Percentiles rank a stretch among this genome's conserved stretches.
Conservation (phyloP, 2,329 filamentous ascomycete genomes). For the Neodidymelliopsis sp. region DNA sequence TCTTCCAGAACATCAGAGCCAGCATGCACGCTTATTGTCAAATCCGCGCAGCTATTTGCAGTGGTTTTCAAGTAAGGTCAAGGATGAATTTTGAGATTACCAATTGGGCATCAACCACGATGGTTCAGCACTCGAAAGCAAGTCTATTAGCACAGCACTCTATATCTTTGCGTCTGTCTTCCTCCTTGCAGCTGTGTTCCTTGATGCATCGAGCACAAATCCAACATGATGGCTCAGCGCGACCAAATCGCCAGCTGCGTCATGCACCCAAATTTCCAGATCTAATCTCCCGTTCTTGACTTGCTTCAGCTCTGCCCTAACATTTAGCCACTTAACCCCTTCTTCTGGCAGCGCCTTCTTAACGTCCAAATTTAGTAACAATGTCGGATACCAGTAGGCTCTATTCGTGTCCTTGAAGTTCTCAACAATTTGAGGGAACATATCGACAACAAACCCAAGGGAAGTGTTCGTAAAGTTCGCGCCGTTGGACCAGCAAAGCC, state of each 20-base stretch:
- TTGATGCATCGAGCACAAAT: constrained; percentile 67
- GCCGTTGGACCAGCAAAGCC: constrained; percentile 68
- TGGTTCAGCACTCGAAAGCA: neutral
- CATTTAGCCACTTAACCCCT: constrained; percentile 76
- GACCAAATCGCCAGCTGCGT: constrained; percentile 69
- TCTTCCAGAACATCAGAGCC: neutral
- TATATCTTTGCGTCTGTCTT: constrained; percentile 49
- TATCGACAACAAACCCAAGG: constrained; percentile 72
- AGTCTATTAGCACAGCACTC: constrained; percentile 6
- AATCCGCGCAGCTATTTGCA: no score
- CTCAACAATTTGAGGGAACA: constrained; percentile 72
- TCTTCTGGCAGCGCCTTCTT: constrained; percentile 74
- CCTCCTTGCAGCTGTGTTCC: constrained; percentile 65
- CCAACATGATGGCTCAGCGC: constrained; percentile 73
- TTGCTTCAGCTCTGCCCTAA: constrained; percentile 69
- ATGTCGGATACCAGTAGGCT: constrained; percentile 76
- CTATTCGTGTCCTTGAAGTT: constrained; percentile 43
- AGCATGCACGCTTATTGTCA: no score
- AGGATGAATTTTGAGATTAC: neutral
- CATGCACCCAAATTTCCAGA: constrained; percentile 72
- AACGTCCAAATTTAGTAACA: constrained; percentile 77
- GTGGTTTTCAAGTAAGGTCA: neutral
- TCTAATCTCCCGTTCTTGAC: constrained; percentile 78
- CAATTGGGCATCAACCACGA: neutral
- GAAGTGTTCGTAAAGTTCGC: constrained; percentile 69